A percentile compares a stretch with the other conserved stretches of the same genome.
phyloP scores from a whole-genome alignment of 371 early-diverging fungal genomes.

The Zancudomyces culisetae region DNA sequence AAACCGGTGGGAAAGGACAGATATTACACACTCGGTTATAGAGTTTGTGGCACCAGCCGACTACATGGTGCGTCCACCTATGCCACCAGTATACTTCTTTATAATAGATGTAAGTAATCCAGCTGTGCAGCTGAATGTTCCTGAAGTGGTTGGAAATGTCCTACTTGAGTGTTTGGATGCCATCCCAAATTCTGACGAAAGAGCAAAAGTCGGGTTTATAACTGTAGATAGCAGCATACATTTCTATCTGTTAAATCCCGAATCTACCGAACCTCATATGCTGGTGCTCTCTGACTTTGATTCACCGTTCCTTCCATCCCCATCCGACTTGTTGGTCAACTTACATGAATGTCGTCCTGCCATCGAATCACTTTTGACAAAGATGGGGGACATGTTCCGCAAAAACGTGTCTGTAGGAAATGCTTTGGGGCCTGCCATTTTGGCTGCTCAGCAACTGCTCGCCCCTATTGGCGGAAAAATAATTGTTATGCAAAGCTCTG shows the following conservation, averaged over 20 bases:
- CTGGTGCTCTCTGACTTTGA: constrained; percentile 78
- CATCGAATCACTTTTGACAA: constrained; percentile 59
- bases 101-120: constrained; percentile 82
- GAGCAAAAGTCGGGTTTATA: constrained; percentile 56
- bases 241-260: constrained; percentile 44
- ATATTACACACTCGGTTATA: constrained; percentile 64
- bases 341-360: constrained; percentile 45
- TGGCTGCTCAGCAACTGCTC: constrained; percentile 55
- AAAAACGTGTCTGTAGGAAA: constrained; percentile 46
- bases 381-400: constrained; percentile 58
- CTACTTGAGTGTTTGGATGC: constrained; percentile 58
- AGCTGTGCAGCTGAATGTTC: constrained; percentile 61
- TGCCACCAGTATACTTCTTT: constrained; percentile 58
- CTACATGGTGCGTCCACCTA: constrained; percentile 34
- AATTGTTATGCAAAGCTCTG: constrained; percentile 53
- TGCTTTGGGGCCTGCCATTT: constrained; percentile 66
- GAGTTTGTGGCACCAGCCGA: constrained; percentile 78
- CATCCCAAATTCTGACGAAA: constrained; percentile 37
- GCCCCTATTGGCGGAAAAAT: constrained; percentile 69
- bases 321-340: constrained; percentile 69
- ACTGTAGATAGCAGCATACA: constrained; percentile 81
- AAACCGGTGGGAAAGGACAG: constrained; percentile 82
- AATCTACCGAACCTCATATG: constrained; percentile 69
- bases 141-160: constrained; percentile 35
- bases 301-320: constrained; percentile 82